Conservation (phyloP, 495 filamentous ascomycete genomes). For the Penicillium antarcticum region DNA sequence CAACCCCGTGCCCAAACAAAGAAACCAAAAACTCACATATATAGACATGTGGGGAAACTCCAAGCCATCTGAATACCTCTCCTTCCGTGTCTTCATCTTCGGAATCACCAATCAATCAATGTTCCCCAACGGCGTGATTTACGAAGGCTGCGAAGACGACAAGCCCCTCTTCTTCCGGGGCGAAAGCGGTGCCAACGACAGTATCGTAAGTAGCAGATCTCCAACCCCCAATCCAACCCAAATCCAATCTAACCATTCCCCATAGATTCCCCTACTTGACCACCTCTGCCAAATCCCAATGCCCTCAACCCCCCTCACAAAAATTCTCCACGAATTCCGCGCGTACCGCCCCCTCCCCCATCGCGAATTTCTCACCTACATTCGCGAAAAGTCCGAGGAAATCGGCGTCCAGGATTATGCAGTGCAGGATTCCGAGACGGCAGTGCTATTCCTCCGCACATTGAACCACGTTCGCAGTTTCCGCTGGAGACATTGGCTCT, state of each 20-base stretch:
- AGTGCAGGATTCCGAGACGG: conserved; percentile 47
- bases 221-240: not conserved
- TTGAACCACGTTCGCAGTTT: conserved; percentile 87
- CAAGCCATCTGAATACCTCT: conserved; percentile 72
- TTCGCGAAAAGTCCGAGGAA: conserved; percentile 52
- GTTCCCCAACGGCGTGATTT: conserved; percentile 87
- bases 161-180: conserved; percentile 74
- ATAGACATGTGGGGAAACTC: conserved; percentile 82
- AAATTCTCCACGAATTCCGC: conserved; percentile 81
- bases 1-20: not conserved
- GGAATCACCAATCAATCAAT: conserved; percentile 85
- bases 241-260: conserved; percentile 1
- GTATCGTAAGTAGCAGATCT: conserved; percentile 50
- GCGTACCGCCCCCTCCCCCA: conserved; percentile 82
- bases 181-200: conserved; percentile 87
- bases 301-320: conserved; percentile 79
- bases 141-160: conserved; percentile 71
- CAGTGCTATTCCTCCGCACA: conserved; percentile 64
- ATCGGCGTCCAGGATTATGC: conserved; percentile 61
- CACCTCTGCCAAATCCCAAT: conserved; percentile 76
- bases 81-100: conserved; percentile 91
- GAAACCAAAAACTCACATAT: conserved; percentile 9
- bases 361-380: conserved; percentile 73
- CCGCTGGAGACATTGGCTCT: conserved; percentile 91
- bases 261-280: conserved; percentile 74